These are phyloP conservation scores for Parastagonospora nodorum DNA, from an alignment of 2,329 filamentous ascomycete species.

Conservation along the genomic window DNA sequence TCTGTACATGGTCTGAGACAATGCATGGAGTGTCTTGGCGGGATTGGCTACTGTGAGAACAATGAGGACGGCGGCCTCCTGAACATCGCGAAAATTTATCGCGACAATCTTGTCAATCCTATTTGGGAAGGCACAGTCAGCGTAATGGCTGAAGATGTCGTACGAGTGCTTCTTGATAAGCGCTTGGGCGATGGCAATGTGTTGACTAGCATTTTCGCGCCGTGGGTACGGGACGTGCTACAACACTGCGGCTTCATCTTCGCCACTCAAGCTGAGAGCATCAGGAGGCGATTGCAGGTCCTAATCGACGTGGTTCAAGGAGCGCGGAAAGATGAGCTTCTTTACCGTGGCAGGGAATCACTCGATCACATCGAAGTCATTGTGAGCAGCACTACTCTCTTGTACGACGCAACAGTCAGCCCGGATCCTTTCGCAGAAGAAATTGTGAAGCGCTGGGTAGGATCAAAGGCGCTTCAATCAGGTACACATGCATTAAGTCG, in stretches of 20 bases:
- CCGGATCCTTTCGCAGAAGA: constrained; percentile 37
- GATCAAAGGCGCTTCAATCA: constrained; percentile 3
- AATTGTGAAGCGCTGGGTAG: constrained; percentile 45
- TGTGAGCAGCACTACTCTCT: constrained; percentile 42
- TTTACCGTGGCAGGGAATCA: constrained; percentile 32
- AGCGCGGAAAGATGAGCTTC: constrained; percentile 25
- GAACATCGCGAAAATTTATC: constrained; percentile 69
- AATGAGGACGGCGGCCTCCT: constrained; percentile 61
- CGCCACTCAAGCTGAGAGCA: constrained; percentile 6
- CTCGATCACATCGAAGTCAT: constrained; percentile 42
- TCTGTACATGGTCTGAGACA: constrained; percentile 55
- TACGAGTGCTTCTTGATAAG: constrained; percentile 50
- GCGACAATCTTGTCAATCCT: constrained; percentile 66
- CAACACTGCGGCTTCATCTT: constrained; percentile 9
- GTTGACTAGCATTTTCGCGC: constrained; percentile 21
- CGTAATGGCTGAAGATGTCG: constrained; percentile 63
- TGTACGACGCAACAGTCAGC: constrained; percentile 46
- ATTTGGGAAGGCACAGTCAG: constrained; percentile 79
- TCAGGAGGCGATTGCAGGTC: constrained; percentile 14
- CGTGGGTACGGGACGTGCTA: constrained; percentile 22
- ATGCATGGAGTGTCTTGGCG: constrained; percentile 68
- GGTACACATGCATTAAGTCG: not conserved
- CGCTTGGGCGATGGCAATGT: constrained; percentile 30
- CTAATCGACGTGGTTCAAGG: constrained; percentile 8
- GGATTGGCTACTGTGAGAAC: constrained; percentile 69